phyloP scores from a whole-genome alignment of 805 yeast genomes.

The Spathaspora boniae region DNA sequence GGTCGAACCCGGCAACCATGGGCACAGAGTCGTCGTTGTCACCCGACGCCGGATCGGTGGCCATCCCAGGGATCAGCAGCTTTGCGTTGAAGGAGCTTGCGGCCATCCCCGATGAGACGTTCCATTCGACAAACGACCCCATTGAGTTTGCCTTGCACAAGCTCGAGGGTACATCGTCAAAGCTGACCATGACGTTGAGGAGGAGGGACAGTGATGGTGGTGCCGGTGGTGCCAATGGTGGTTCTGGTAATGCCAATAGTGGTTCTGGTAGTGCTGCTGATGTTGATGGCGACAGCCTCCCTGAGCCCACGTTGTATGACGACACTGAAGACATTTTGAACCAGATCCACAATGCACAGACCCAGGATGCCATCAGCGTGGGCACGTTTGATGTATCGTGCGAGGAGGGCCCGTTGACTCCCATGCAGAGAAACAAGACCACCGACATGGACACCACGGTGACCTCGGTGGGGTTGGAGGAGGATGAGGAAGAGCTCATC shows the following conservation, averaged over 20 bases:
- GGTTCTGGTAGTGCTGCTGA: no score
- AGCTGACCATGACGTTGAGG: constrained; percentile 9
- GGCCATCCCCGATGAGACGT: constrained; percentile 76
- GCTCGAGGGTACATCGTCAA: constrained; percentile 61
- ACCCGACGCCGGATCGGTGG: constrained; percentile 35
- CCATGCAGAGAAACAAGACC: constrained; percentile 13
- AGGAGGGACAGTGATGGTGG: background rate
- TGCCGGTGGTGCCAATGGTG: background rate
- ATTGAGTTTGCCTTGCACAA: constrained; percentile 69
- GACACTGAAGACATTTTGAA: constrained; percentile 35
- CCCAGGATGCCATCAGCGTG: constrained; percentile 28
- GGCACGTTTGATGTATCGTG: constrained; percentile 14
- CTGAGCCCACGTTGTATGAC: constrained; percentile 12
- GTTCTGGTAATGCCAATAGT: background rate
- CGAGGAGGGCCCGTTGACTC: constrained; percentile 30
- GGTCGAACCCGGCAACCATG: constrained; percentile 12
- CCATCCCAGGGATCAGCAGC: constrained; percentile 52
- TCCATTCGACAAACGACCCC: constrained; percentile 62
- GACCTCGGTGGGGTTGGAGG: background rate
- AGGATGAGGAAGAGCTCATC: background rate
- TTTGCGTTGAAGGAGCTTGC: constrained; percentile 58
- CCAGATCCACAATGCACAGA: constrained; percentile 38
- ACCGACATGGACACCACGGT: background rate
- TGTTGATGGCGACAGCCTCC: constrained; percentile 5
- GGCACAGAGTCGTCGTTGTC: constrained; percentile 1